Evolutionary conservation across 306 rosid species (phyloP), one percentile per base, ranked within the genome.

Genomic region (Rubus parviflorus): DNA sequence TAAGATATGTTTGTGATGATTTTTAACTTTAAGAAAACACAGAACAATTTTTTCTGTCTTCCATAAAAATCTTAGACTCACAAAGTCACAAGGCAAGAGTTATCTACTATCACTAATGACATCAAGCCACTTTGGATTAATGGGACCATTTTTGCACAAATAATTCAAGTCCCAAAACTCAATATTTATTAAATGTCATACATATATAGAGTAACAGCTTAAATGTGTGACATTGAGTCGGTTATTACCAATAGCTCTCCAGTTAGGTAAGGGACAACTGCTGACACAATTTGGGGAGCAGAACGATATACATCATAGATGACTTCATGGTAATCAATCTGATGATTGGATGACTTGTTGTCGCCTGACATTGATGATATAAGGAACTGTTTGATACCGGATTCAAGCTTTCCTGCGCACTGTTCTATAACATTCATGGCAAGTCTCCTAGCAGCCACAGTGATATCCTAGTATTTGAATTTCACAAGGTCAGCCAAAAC

Each of bases 401-500:
- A 84, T 86, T 96, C 99, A 81, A 96, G 99, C 83, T 91, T 92
- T 83, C 81, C 99, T 3, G 87, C 91, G 17, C 89, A 91, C 45
- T 88, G 89, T 64, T 85, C 89, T 91, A 96, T 84, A 82, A 96
- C 98, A 87, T 89, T 91, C 98, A 96, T 96, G n/a, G 96, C 94
- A 82, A 96, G 94, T 91, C 79, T 93, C 92, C 96, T 96, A 61
- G 97, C 94, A 83, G 98, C 97, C 88, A 74, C 73, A 84, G 88
- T 85, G 81, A 90, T 73, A 77, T 83, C 96, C 99, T 96, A 92
- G 78, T 83, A 88, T 78, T 60, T 66, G 83, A 67, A 77, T 77
- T 77, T 74, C 30, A 72, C 43, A 12, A 82, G 45, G 66, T 57
- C 66, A 77, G 77, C 19, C 16, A 45, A 40, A 58, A 48, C 17